Evolutionary conservation across 495 filamentous ascomycete genomes (phyloP).

Genomic region (Filosporella fistucella): DNA sequence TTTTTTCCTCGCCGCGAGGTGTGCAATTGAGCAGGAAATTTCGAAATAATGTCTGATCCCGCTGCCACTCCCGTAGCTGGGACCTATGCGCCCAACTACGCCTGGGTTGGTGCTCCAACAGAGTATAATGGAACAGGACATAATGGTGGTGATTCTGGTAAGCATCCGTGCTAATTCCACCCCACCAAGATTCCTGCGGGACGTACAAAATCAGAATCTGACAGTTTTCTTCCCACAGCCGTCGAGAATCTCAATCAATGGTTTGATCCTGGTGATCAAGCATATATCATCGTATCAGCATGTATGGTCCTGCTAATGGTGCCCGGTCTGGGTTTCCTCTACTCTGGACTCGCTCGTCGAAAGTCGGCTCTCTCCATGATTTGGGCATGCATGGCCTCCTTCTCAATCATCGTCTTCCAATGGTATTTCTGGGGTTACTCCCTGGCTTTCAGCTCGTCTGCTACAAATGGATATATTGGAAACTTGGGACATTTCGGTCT

Average conservation of each 20-base stretch:
- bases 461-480: conserved; percentile 80
- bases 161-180: conserved; percentile 22
- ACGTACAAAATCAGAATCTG: conserved; percentile 46
- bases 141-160: conserved; percentile 79
- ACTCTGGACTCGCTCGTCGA: conserved; percentile 92
- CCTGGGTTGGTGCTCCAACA: conserved; percentile 74
- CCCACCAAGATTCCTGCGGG: background rate
- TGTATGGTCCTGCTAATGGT: conserved; percentile 96
- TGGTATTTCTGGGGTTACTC: conserved; percentile 99
- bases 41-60: background rate
- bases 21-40: conserved; percentile 5
- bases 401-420: conserved; percentile 86
- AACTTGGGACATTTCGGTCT: conserved; percentile 84
- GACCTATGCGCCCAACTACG: conserved; percentile 42
- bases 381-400: conserved; percentile 88
- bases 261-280: conserved; percentile 56
- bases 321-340: conserved; percentile 70
- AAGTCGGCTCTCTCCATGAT: conserved; percentile 94
- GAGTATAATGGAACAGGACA: conserved; percentile 73
- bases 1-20: too few species aligned
- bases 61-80: background rate
- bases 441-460: conserved; percentile 79
- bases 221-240: conserved; percentile 10
- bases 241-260: conserved; percentile 70
- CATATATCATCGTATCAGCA: conserved; percentile 87